Percentiles rank a stretch among this genome's conserved stretches.
These are phyloP conservation scores for Paraphaeosphaeria sporulosa DNA, from an alignment of 2,329 filamentous ascomycete species.

Conservation along the genomic window DNA sequence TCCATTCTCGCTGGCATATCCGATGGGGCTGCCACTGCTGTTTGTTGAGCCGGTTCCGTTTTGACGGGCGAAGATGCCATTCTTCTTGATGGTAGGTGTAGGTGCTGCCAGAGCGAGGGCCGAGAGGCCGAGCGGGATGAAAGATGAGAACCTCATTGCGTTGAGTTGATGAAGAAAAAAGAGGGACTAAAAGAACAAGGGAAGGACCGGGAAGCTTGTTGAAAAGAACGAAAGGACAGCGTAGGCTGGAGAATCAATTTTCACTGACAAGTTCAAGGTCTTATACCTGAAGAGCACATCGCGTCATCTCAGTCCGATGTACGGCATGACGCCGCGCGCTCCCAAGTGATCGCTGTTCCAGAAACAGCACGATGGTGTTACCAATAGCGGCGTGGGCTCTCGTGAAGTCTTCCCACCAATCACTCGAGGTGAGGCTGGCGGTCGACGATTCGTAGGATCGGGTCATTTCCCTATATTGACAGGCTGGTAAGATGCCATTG, in stretches of 20 bases:
- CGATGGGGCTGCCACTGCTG: conserved; percentile 37
- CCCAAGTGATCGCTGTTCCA: background rate
- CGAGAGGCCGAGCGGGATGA: conserved; percentile 39
- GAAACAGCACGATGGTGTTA: background rate
- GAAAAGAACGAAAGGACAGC: conserved; percentile 16
- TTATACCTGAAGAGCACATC: conserved; percentile 12
- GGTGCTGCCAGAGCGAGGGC: conserved; percentile 46
- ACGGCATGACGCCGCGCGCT: background rate
- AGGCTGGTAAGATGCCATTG: background rate
- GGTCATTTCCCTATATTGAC: background rate
- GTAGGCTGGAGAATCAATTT: conserved; percentile 8
- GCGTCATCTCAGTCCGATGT: conserved; percentile 8
- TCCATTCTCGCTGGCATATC: conserved; percentile 45
- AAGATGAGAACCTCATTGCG: conserved; percentile 42
- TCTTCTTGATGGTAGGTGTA: conserved; percentile 33
- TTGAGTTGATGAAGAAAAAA: conserved; percentile 20
- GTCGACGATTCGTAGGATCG: background rate
- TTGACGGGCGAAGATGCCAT: conserved; percentile 21
- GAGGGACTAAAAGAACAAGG: conserved; percentile 22
- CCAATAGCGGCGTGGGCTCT: conserved; percentile 8
- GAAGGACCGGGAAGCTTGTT: conserved; percentile 19
- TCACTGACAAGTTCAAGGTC: background rate
- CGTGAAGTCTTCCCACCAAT: conserved; percentile 20
- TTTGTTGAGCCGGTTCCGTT: conserved; percentile 11
- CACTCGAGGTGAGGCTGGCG: background rate